phyloP scores from a whole-genome alignment of 495 filamentous ascomycete genomes.

The Penicillium argentinense region DNA sequence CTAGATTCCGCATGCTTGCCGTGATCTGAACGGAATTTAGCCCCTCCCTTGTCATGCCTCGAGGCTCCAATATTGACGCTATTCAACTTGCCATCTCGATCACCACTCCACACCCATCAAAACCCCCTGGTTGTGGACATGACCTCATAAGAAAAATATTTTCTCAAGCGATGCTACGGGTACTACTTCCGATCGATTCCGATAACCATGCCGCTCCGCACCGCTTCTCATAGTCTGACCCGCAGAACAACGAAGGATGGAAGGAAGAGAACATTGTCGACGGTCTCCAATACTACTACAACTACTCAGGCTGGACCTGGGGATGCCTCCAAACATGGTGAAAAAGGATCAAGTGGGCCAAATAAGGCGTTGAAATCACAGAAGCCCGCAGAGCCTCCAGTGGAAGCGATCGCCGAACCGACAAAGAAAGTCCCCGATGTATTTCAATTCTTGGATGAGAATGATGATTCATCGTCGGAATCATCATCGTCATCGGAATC shows the following conservation, averaged over 20 bases:
- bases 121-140: slow-evolving; percentile 15
- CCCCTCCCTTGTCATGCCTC: slow-evolving; percentile 26
- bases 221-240: slow-evolving; percentile 20
- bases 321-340: slow-evolving; percentile 18
- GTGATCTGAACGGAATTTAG: slow-evolving; percentile 21
- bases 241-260: slow-evolving; percentile 36
- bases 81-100: slow-evolving; percentile 9
- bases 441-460: slow-evolving; percentile 43
- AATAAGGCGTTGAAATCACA: slow-evolving; percentile 17
- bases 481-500: slow-evolving; percentile 16
- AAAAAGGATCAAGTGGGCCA: slow-evolving; percentile 13
- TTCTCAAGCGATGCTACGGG: slow-evolving; percentile 16
- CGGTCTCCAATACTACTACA: slow-evolving; percentile 25
- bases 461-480: slow-evolving; percentile 24
- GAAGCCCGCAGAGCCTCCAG: slow-evolving; percentile 6
- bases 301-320: slow-evolving; percentile 22
- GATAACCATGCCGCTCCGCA: slow-evolving; percentile 35
- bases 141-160: slow-evolving; percentile 14
- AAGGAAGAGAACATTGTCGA: slow-evolving; percentile 29
- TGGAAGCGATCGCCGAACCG: slow-evolving; percentile 15
- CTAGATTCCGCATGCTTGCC: slow-evolving; percentile 23
- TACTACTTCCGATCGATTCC: slow-evolving; percentile 12
- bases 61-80: slow-evolving; percentile 14
- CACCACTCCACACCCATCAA: slow-evolving; percentile 19
- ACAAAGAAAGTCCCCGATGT: slow-evolving; percentile 36